These are phyloP conservation scores for Verticillium longisporum DNA, from an alignment of 2,329 filamentous ascomycete genomes.

Conservation along the genomic window DNA sequence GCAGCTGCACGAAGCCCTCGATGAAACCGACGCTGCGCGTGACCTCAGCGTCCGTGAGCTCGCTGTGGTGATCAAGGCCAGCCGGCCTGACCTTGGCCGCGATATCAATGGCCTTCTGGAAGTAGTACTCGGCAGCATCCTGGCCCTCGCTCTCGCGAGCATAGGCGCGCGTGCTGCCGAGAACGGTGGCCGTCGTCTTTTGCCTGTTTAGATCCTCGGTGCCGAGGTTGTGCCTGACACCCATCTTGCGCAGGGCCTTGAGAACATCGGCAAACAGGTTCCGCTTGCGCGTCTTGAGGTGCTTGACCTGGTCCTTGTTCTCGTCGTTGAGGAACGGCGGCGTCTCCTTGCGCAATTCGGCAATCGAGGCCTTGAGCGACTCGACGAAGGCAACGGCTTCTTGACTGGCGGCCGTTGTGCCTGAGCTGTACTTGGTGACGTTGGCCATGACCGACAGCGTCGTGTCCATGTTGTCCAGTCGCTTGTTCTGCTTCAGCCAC, in stretches of 20 bases:
- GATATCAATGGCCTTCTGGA: conserved; percentile 73
- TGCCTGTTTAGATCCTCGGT: conserved; percentile 68
- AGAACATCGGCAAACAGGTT: conserved; percentile 86
- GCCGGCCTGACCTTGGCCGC: conserved; percentile 61
- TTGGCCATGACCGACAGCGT: conserved; percentile 71
- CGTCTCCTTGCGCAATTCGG: conserved; percentile 75
- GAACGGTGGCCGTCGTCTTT: conserved; percentile 59
- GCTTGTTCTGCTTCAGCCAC: conserved; percentile 43
- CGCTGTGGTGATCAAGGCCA: conserved; percentile 70
- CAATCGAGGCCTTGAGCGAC: conserved; percentile 60
- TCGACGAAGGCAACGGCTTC: conserved; percentile 51
- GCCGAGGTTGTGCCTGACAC: conserved; percentile 75
- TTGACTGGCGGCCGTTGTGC: conserved; percentile 1
- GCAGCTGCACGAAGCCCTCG: conserved; percentile 73
- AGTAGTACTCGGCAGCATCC: conserved; percentile 58
- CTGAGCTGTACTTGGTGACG: conserved; percentile 23
- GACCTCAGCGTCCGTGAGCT: conserved; percentile 76
- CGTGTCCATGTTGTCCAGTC: conserved; percentile 63
- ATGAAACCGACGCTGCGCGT: conserved; percentile 73
- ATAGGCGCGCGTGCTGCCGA: conserved; percentile 41
- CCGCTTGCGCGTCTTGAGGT: conserved; percentile 84
- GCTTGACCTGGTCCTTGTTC: conserved; percentile 76
- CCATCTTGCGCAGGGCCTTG: conserved; percentile 80
- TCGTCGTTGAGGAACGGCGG: conserved; percentile 77
- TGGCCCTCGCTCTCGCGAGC: conserved; percentile 19